Base-by-base conservation (phyloP, 2,329 filamentous ascomycete genomes). In the Penicillium sp. region DNA sequence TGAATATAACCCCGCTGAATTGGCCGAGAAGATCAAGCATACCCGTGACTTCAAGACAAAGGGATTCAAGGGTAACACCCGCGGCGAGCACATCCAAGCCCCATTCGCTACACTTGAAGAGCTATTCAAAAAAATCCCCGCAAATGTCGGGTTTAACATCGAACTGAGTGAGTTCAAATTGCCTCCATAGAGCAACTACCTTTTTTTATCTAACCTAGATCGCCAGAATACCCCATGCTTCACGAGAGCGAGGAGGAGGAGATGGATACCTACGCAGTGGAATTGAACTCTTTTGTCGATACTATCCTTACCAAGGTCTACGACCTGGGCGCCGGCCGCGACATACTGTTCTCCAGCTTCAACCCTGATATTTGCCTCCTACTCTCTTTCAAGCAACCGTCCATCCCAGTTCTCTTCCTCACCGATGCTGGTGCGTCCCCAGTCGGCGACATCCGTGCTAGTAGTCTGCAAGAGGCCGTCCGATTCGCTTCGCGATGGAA, bases 341-440 rank as follows among this genome's bases (percentile, higher is more conserved):
- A 96, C 76, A 89, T 99, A 73, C 91, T 99, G 63, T 97, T 99
- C 77, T 96, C 90, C 61, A 94, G 89, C 48, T 99, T 99, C 79
- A 96, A 97, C 75, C 94, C 94, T 0, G 94, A 99, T 67, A 92
- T 99, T 44, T 99, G 94, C 71, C 83, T 99, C 14, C 85, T 96
- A 62, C 80, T 97, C 40, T 94, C 89, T 53, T 96, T 96, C 82
- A 99, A 99, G 78, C 94, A 99, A 77, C 93, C 93, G 1, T 95
- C 89, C 43, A 97, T 97, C 53, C 95, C 94, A 0, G 92, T 99
- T 56, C 79, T 99, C 59, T 99, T 99, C 77, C 81, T 99, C 40
- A 95, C 89, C 0, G 94, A 99, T 67, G 90, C 92, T 0, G 94
- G 93, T 0, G 87, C 85, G n/a, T 83, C 78, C 18, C 81, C 85